Evolutionary conservation across 805 yeast species (phyloP).

Genomic region (Yarrowia yakushimensis): DNA sequence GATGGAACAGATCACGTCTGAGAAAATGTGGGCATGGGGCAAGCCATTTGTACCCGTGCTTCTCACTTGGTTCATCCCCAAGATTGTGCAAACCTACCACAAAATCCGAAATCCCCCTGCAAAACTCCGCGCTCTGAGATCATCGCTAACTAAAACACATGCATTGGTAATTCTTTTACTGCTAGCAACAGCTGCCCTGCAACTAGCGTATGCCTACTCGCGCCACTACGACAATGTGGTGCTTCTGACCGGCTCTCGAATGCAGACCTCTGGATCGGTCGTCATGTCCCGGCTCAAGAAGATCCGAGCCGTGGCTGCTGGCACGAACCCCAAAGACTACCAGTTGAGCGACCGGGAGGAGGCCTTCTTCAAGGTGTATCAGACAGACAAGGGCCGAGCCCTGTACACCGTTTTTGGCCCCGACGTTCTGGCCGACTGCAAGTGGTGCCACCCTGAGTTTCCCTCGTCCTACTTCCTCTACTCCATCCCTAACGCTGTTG

Average conservation of each 20-base stretch:
- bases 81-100: conserved; percentile 12
- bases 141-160: conserved; percentile 19
- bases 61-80: conserved; percentile 14
- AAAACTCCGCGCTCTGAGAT: conserved; percentile 16
- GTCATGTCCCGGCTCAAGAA: conserved; percentile 26
- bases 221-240: conserved; percentile 27
- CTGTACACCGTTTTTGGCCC: conserved; percentile 31
- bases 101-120: conserved; percentile 21
- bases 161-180: conserved; percentile 16
- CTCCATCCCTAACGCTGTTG: conserved; percentile 27
- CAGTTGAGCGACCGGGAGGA: conserved; percentile 22
- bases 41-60: conserved; percentile 19
- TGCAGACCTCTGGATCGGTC: conserved; percentile 30
- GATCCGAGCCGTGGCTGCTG: conserved; percentile 7
- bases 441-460: conserved; percentile 29
- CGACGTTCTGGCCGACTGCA: conserved; percentile 29
- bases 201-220: conserved; percentile 10
- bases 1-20: conserved; percentile 20
- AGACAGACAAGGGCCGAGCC: conserved; percentile 26
- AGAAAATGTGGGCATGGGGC: conserved; percentile 20
- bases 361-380: conserved; percentile 26
- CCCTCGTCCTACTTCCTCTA: conserved; percentile 28
- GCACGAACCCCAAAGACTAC: conserved; percentile 7
- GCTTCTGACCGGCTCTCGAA: conserved; percentile 26
- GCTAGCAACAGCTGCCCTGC: conserved; percentile 7